Percentiles rank a stretch among this genome's conserved stretches.
These are phyloP conservation scores for Austropuccinia psidii DNA, from an alignment of 1,284 basidiomycete species.

Conservation along the genomic window DNA sequence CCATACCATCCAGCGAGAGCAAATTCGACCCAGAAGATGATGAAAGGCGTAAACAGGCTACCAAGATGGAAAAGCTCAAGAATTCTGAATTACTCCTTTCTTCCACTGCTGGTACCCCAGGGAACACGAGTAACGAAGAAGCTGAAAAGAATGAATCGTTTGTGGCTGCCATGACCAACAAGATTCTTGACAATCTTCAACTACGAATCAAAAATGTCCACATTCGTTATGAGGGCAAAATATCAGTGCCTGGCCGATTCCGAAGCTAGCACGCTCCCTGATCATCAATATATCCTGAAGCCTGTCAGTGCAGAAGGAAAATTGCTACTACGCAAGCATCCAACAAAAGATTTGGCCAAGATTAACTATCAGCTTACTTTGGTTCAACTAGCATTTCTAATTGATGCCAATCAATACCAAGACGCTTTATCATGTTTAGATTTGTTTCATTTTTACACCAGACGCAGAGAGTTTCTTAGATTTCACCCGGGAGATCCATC, in stretches of 20 bases:
- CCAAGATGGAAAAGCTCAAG: constrained; percentile 35
- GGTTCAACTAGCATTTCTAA: constrained; percentile 83
- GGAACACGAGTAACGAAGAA: too few species aligned
- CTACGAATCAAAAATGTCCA: constrained; percentile 92
- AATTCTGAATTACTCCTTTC: constrained; percentile 35
- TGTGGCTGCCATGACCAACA: constrained; percentile 73
- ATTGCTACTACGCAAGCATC: constrained; percentile 72
- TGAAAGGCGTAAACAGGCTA: constrained; percentile 33
- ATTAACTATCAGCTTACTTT: constrained; percentile 86
- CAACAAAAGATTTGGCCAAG: constrained; percentile 65
- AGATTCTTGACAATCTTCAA: constrained; percentile 94
- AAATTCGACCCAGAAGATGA: constrained; percentile 36
- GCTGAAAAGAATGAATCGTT: constrained; percentile 71
- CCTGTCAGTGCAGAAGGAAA: constrained; percentile 93
- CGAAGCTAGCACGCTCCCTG: constrained; percentile 43
- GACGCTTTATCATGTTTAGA: constrained; percentile 89
- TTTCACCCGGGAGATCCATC: constrained; percentile 57
- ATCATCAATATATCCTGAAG: constrained; percentile 90
- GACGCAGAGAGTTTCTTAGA: constrained; percentile 80
- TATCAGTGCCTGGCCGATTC: constrained; percentile 76
- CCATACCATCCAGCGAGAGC: constrained; percentile 27
- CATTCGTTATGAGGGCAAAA: constrained; percentile 88
- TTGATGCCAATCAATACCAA: constrained; percentile 93
- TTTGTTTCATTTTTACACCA: constrained; percentile 92
- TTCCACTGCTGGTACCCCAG: neutral